Evolutionary conservation across 164 flowering plant genomes (phyloP), one percentile per base, ranked within the genome.

Genomic region (Brasenia schreberi): DNA sequence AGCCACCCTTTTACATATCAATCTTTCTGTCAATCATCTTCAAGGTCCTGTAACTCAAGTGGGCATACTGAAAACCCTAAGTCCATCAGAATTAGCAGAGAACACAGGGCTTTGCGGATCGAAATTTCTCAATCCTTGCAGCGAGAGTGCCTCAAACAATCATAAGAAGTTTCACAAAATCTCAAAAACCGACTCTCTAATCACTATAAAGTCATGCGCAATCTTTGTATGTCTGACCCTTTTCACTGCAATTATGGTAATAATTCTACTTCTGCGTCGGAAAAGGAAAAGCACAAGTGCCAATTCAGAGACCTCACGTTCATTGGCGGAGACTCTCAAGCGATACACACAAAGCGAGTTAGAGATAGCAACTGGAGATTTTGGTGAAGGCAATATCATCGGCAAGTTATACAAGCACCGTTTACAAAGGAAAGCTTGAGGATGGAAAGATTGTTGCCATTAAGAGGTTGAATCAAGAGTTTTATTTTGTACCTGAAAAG

Each of bases 1-100:
- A 33, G 70, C 83, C 18, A 76, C 66, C 43, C 73, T 89, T 74
- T 82, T 81, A 64, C 67, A 69, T 66, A 77, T 92, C 67, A 85
- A 87, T 72, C 86, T 90, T 77, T 87, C 92, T 27, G 81, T 78
- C 84, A 91, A 88, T 72, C 79, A 75, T 45, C 84, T 91, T 14
- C 79, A 82, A 73, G 97, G 97, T 6, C 81, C 52, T 33, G 81
- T 91, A 58, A 91, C 93, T 5, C 71, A 75, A 33, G 12, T 64
- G 2, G 95, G 95, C 12, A 70, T 84, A 60, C 87, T 90, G 59
- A 56, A 7, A 61, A 73, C 69, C 68, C 71, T 81, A 14, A 74
- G 66, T 59, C 52, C 74, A 10, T 77, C 83, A 1, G 72, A 73
- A 74, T 78, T 90, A 70, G 70, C 42, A 10, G 93, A 89, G 45